Conservation (phyloP, 2,329 filamentous ascomycete species). For the Sphaceloma murrayae region DNA sequence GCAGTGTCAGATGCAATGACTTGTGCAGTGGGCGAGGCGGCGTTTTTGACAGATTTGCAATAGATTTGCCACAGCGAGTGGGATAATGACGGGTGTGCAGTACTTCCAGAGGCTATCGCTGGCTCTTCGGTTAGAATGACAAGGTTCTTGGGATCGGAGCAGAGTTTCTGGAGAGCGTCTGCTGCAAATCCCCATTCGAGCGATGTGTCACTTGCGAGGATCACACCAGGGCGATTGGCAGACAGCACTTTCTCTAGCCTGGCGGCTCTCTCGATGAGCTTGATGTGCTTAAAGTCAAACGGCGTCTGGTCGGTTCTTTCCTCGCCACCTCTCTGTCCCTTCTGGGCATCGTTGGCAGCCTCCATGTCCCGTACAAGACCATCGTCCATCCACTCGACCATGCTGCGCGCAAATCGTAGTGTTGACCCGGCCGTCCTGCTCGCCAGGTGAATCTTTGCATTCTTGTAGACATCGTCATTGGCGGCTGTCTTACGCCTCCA, state of each 20-base stretch:
- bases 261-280: conserved; percentile 69
- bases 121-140: conserved; percentile 73
- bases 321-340: conserved; percentile 27
- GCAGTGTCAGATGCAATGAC: background rate
- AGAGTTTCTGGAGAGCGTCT: conserved; percentile 64
- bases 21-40: background rate
- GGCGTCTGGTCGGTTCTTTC: conserved; percentile 53
- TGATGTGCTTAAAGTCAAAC: conserved; percentile 82
- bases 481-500: conserved; percentile 53
- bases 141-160: conserved; percentile 68
- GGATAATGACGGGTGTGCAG: too few relatives aligned
- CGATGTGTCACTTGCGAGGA: conserved; percentile 81
- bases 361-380: conserved; percentile 69
- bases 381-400: conserved; percentile 99
- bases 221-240: conserved; percentile 55
- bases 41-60: background rate
- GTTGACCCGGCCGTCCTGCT: conserved; percentile 80
- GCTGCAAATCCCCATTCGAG: conserved; percentile 94
- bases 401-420: conserved; percentile 82
- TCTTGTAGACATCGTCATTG: conserved; percentile 39
- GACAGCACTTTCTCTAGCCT: conserved; percentile 63
- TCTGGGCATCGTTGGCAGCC: conserved; percentile 34
- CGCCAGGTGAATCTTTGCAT: conserved; percentile 63
- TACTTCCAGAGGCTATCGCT: background rate
- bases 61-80: conserved; percentile 8